Evolutionary conservation across 768 basidiomycete genomes (phyloP), one percentile per base, ranked within the genome.

Genomic region (Kwoniella mangroviensis): DNA sequence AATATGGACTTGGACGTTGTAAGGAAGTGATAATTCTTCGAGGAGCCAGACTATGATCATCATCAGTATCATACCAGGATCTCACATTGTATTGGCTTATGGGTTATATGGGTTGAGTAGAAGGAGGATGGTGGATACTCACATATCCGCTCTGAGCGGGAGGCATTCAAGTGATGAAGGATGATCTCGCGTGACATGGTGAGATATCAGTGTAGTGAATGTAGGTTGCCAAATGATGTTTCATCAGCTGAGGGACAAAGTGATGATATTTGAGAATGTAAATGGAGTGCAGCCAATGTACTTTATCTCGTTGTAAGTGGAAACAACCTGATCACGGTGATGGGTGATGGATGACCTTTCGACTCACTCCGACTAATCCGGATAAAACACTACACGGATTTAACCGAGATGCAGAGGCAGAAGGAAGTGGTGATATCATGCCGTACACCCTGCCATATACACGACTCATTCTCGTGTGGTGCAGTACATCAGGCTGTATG

Each of bases 91-190:
- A 21, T 1, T 51, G 49, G 15, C 17, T 17, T 4, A 21, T 17
- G 21, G 49, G 49, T 21, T 51, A 51, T 51, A 21, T 17, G 15
- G 19, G 3, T n/a, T 60, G 28, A 34, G 40, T 58, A 26, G 42
- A 34, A 62, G 57, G 53, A 15, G 26, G 28, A 13, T 15, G 28
- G 59, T 11, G 40, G 19, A 13, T 12, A 75, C 81, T 77, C 55
- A 81, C 81, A 81, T 12, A 82, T 71, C 28, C 81, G 53, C 13
- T 77, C 79, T 9, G 80, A 81, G 24, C 81, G 64, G 5, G 79
- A 80, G 13, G 63, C 62, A 54, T 80, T 79, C 52, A 82, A 69
- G 71, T 82, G 81, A 61, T 82, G 81, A 3, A 82, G 58, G 11
- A 72, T 73, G 58, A 82, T 77, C 26, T 78, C 24, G 19, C 65